Percentiles rank a stretch among this genome's conserved stretches.
Evolutionary conservation across 345 rosid genomes (phyloP).

Genomic region (Hibiscus tridactylites): DNA sequence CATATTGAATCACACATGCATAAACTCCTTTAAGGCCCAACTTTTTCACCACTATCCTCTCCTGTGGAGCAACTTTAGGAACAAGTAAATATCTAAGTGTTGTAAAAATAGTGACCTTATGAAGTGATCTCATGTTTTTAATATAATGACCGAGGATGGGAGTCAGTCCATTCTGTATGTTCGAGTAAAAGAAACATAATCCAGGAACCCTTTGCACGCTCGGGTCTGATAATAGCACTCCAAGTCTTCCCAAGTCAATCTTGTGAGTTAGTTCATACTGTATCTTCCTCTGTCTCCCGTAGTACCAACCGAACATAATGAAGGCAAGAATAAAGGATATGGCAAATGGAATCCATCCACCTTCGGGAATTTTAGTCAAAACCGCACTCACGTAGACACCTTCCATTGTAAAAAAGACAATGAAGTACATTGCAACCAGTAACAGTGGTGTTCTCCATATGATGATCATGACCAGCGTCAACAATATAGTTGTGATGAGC

Average conservation of each 20-base stretch:
- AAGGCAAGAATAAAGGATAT: slow-evolving; percentile 66
- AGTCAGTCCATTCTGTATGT: slow-evolving; percentile 71
- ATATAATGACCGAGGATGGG: slow-evolving; percentile 71
- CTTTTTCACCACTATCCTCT: slow-evolving; percentile 38
- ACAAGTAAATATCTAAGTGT: slow-evolving; percentile 56
- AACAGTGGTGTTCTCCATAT: slow-evolving; percentile 66
- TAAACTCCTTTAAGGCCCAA: slow-evolving; percentile 40
- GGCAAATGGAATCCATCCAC: slow-evolving; percentile 92
- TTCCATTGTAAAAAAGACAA: slow-evolving; percentile 59
- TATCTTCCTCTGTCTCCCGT: slow-evolving; percentile 75
- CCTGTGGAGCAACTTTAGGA: slow-evolving; percentile 46
- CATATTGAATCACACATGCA: slow-evolving; percentile 52
- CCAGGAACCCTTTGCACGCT: slow-evolving; percentile 74
- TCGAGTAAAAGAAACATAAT: slow-evolving; percentile 77
- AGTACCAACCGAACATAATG: slow-evolving; percentile 85
- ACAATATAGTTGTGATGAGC: slow-evolving; percentile 73
- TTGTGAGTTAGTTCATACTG: slow-evolving; percentile 63
- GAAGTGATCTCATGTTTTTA: slow-evolving; percentile 76
- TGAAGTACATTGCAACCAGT: slow-evolving; percentile 57
- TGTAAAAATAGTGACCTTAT: slow-evolving; percentile 63
- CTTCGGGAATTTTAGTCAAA: slow-evolving; percentile 59
- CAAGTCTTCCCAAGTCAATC: slow-evolving; percentile 50
- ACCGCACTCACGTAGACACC: slow-evolving; percentile 79
- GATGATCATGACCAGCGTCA: slow-evolving; percentile 73
- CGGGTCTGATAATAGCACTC: slow-evolving; percentile 45